Conservation (phyloP, 768 basidiomycete genomes). For the Mycena indigotica region DNA sequence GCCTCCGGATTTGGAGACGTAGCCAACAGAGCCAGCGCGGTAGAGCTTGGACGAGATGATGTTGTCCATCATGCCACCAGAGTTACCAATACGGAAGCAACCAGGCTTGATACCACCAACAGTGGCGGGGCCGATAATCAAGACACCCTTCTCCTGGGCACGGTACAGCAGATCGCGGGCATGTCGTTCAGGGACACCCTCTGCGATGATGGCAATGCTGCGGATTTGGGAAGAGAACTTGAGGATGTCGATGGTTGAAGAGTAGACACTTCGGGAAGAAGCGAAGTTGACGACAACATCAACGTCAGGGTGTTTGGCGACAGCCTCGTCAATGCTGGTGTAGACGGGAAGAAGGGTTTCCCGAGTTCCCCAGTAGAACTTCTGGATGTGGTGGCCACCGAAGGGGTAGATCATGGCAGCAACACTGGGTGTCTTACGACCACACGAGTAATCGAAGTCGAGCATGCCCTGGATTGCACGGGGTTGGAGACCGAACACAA, state of each 20-base stretch:
- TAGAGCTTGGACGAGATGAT: constrained; percentile 98
- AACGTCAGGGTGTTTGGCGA: constrained; percentile 92
- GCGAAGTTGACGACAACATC: constrained; percentile 99
- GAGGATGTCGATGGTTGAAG: constrained; percentile 90
- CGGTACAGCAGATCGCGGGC: constrained; percentile 93
- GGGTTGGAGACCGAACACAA: constrained; percentile 98
- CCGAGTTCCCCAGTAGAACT: constrained; percentile 99
- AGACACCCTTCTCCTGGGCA: constrained; percentile 81
- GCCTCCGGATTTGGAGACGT: constrained; percentile 99
- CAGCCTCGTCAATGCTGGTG: constrained; percentile 87
- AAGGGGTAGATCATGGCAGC: constrained; percentile 99
- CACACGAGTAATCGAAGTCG: constrained; percentile 99
- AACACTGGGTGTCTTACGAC: constrained; percentile 85
- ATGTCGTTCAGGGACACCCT: constrained; percentile 98
- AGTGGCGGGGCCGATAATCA: constrained; percentile 94
- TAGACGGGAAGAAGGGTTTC: constrained; percentile 98
- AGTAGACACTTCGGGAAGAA: constrained; percentile 89
- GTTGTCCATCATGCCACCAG: constrained; percentile 99
- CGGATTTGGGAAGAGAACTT: constrained; percentile 52
- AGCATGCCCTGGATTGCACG: constrained; percentile 97
- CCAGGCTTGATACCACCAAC: constrained; percentile 99
- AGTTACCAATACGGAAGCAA: constrained; percentile 99
- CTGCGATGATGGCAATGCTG: constrained; percentile 90
- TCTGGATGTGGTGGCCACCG: constrained; percentile 99
- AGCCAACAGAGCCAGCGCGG: constrained; percentile 95